A percentile compares a stretch with the other conserved stretches of the same genome.
These are phyloP conservation scores for Suillus clintonianus DNA, from an alignment of 768 basidiomycete species.

Conservation along the genomic window DNA sequence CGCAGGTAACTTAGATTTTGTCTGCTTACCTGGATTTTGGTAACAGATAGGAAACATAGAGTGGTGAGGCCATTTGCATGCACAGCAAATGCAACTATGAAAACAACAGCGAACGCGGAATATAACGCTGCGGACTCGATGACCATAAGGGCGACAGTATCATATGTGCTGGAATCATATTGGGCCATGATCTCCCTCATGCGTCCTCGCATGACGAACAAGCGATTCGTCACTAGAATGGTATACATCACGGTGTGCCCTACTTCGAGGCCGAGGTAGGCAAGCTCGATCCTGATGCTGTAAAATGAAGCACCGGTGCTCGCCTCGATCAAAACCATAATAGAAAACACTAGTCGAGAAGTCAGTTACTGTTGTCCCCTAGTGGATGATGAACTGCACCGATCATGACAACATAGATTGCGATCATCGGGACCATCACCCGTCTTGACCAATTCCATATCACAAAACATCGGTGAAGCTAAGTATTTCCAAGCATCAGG, in stretches of 20 bases:
- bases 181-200: slow-evolving; percentile 14
- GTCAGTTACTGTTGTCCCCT: neutral
- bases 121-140: slow-evolving; percentile 39
- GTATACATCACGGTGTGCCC: slow-evolving; percentile 33
- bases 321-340: slow-evolving; percentile 15
- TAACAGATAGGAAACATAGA: neutral
- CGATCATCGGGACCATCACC: slow-evolving; percentile 16
- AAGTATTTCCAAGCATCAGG: neutral
- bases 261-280: slow-evolving; percentile 32
- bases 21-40: neutral
- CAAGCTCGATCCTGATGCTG: slow-evolving; percentile 21
- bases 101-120: slow-evolving; percentile 26
- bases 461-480: slow-evolving; percentile 12
- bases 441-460: slow-evolving; percentile 16
- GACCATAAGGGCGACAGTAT: slow-evolving; percentile 31
- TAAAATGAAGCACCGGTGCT: slow-evolving; percentile 18
- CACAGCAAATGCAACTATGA: slow-evolving; percentile 32
- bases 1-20: neutral
- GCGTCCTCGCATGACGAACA: slow-evolving; percentile 22
- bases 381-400: slow-evolving; percentile 3
- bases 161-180: slow-evolving; percentile 22
- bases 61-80: slow-evolving; percentile 8
- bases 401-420: slow-evolving; percentile 13
- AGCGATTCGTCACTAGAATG: slow-evolving; percentile 28
- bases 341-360: slow-evolving; percentile 13